Conservation (phyloP, 2,329 filamentous ascomycete genomes). For the Colletotrichum sp. region DNA sequence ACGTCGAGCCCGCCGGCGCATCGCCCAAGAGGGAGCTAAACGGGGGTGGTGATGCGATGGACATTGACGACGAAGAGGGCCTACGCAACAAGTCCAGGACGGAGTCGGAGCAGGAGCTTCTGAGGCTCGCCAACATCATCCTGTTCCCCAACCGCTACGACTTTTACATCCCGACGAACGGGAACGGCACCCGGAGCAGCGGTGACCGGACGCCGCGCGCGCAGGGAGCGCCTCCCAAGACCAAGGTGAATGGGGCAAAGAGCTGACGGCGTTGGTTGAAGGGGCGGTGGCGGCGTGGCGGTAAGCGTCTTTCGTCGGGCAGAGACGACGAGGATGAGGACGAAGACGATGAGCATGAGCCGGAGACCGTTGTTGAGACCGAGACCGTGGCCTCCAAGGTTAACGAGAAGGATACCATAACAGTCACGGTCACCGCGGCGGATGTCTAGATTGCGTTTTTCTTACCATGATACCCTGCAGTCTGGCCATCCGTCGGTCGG, state of each 20-base stretch:
- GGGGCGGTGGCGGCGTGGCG: constrained; percentile 22
- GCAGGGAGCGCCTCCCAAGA: not conserved
- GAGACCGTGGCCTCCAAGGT: not conserved
- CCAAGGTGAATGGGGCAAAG: not conserved
- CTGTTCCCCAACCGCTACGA: constrained; percentile 48
- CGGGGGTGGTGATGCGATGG: constrained; percentile 25
- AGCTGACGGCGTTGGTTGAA: constrained; percentile 27
- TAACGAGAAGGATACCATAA: constrained; percentile 3
- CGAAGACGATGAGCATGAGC: not conserved
- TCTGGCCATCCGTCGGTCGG: not conserved
- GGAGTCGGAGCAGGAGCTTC: constrained; percentile 55
- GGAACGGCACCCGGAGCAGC: constrained; percentile 11
- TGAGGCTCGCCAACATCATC: constrained; percentile 61
- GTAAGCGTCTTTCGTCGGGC: not conserved
- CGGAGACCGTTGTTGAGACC: not conserved
- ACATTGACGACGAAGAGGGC: constrained; percentile 29
- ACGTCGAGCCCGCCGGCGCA: constrained; percentile 38
- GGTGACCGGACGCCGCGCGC: constrained; percentile 22
- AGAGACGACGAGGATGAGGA: not conserved
- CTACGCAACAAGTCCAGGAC: constrained; percentile 32
- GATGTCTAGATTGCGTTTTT: constrained; percentile 13
- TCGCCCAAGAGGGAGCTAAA: constrained; percentile 19
- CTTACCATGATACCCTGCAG: constrained; percentile 22
- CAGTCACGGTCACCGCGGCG: constrained; percentile 17
- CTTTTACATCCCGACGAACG: constrained; percentile 22